These are phyloP conservation scores for Drechslerella stenobrocha DNA, from an alignment of 2,329 filamentous ascomycete species.

Conservation along the genomic window DNA sequence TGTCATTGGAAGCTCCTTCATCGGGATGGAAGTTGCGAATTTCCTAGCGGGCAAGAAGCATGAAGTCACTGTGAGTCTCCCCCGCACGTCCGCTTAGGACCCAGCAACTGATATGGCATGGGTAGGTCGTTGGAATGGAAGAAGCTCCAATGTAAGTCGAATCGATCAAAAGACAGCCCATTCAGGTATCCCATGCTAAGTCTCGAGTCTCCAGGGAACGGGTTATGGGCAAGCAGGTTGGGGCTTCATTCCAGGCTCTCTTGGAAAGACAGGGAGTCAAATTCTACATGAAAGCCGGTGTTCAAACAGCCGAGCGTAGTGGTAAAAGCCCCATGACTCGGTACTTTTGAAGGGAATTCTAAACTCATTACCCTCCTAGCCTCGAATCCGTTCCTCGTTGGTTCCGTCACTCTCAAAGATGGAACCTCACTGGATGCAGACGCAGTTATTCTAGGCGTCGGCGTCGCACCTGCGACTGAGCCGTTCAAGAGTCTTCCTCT, in stretches of 20 bases:
- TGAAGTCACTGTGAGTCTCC: conserved; percentile 65
- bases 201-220: conserved; percentile 62
- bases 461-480: conserved; percentile 81
- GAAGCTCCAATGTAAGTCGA: conserved; percentile 66
- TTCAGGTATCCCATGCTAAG: conserved; percentile 10
- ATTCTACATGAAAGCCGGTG: conserved; percentile 78
- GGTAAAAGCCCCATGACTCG: too few species aligned
- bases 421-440: conserved; percentile 83
- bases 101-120: background rate
- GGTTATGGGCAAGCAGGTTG: conserved; percentile 80
- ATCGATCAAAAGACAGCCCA: too few species aligned
- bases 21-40: conserved; percentile 96
- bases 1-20: conserved; percentile 89
- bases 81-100: background rate
- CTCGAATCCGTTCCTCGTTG: conserved; percentile 71
- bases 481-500: conserved; percentile 76
- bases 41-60: conserved; percentile 75
- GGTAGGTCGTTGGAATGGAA: conserved; percentile 76
- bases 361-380: conserved; percentile 49
- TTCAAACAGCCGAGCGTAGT: conserved; percentile 80
- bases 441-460: conserved; percentile 86
- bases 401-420: conserved; percentile 79
- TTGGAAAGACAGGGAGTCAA: conserved; percentile 86
- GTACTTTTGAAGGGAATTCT: too few species aligned
- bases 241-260: conserved; percentile 74